Conservation (phyloP, 148 eudicot genomes). For the Nyssa sinensis region DNA sequence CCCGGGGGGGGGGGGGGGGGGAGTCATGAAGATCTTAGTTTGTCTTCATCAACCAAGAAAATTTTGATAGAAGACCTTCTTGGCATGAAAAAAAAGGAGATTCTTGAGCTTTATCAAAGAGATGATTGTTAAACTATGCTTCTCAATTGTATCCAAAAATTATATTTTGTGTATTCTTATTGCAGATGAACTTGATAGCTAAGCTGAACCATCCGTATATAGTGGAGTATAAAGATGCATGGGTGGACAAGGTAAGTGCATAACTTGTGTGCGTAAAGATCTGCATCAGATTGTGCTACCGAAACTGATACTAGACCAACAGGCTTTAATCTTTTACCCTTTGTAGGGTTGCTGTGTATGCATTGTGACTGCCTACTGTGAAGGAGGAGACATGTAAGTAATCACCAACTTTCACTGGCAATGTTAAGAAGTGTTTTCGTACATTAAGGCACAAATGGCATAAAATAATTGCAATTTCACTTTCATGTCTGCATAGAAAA, state of each 20-base stretch:
- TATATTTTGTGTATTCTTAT: conserved; percentile 7
- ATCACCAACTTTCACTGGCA: background rate
- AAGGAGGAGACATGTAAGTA: conserved; percentile 92
- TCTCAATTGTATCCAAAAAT: background rate
- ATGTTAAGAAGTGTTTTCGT: too few species aligned
- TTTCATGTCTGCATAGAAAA: too few species aligned
- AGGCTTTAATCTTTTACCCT: background rate
- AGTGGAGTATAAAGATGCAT: conserved; percentile 83
- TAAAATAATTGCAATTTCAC: background rate
- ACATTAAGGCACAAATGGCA: background rate
- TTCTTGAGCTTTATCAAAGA: background rate
- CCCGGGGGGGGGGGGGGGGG: too few species aligned
- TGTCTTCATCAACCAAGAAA: background rate
- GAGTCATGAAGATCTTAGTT: too few species aligned
- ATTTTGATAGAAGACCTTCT: background rate
- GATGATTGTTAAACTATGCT: background rate
- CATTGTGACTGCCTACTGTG: conserved; percentile 71
- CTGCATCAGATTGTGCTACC: background rate
- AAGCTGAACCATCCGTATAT: conserved; percentile 80
- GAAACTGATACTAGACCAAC: conserved; percentile 2
- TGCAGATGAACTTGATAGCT: conserved; percentile 77
- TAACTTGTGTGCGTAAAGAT: background rate
- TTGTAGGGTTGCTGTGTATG: conserved; percentile 70
- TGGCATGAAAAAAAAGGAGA: background rate
- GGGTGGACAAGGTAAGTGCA: conserved; percentile 80